Base-by-base conservation (phyloP, 768 basidiomycete species). In the Cystobasidiopsis lactophilus region DNA sequence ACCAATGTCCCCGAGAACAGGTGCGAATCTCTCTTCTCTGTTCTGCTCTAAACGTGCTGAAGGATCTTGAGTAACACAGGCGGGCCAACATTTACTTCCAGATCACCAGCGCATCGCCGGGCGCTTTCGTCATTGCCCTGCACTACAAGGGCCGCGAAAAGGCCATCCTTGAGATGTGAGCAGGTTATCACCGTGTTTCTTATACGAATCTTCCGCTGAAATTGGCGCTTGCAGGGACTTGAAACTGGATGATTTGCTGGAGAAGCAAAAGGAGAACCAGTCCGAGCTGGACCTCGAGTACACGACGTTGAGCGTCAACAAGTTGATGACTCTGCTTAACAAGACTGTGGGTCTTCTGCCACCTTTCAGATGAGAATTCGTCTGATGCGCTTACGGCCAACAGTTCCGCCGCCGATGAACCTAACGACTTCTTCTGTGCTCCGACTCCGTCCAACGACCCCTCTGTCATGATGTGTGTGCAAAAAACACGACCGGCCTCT, bases 71-170 rank as follows among this genome's bases (percentile, higher is more conserved):
- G 33, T 50, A 19, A 13, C 14, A 14, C 56, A 93, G 89, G 52
- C 86, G 91, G 50, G 83, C 88, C 35, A 91, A 93, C 67, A 95
- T 96, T 60, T 96, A 89, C 71, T 96, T 96, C 76, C 95, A 89
- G 64, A 88, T 98, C 66, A 89, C 84, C 26, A 95, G 89, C 31
- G 93, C 93, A 1, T 84, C 85, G 7, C 91, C 93, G 0, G 93
- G 93, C 44, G 93, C 93, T 9, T 98, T 95, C 68, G 89, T 98
- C 66, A 98, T 98, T 58, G 93, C 91, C 3, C 72, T 98, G 50
- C 91, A 96, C 67, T 98, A 96, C 57, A 62, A 62, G 46, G 93
- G 93, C 39, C 77, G 93, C 19, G 93, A 98, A 64, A 95, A 95
- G 70, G 91, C 93, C 18, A 96, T 98, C 61, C 75, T 96, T 35